Percentiles rank a stretch among this genome's conserved stretches.
phyloP scores from a whole-genome alignment of 768 basidiomycete genomes.

The Lactarius trivialis region DNA sequence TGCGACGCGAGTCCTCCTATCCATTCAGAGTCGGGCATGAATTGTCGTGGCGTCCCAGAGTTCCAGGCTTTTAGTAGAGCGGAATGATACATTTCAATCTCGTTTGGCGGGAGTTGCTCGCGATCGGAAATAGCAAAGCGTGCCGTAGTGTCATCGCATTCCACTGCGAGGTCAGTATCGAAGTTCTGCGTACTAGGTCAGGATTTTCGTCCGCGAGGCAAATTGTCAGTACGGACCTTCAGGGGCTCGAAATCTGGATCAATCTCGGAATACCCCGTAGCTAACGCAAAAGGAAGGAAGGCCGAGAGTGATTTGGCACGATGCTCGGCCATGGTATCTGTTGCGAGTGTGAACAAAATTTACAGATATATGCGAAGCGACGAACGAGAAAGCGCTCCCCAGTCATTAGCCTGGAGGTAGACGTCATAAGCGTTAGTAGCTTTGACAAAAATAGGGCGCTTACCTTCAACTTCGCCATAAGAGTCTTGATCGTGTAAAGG shows the following conservation, averaged over 20 bases:
- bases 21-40: constrained; percentile 39
- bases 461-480: constrained; percentile 66
- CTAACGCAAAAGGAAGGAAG: constrained; percentile 43
- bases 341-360: not conserved
- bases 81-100: constrained; percentile 27
- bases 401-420: constrained; percentile 48
- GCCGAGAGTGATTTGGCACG: constrained; percentile 33
- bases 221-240: constrained; percentile 34
- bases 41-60: constrained; percentile 30
- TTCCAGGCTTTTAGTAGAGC: constrained; percentile 30
- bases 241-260: constrained; percentile 42
- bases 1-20: constrained; percentile 32
- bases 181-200: constrained; percentile 36
- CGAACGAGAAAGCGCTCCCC: constrained; percentile 61
- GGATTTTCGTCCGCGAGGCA: not conserved
- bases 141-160: constrained; percentile 32
- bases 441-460: not conserved
- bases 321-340: constrained; percentile 46
- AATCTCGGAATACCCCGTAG: constrained; percentile 41
- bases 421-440: not conserved
- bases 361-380: not conserved
- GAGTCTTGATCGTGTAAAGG: constrained; percentile 49
- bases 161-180: constrained; percentile 43
- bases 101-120: constrained; percentile 15
- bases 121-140: constrained; percentile 31